phyloP scores from a whole-genome alignment of 1,139 yeast genomes.

The Groenewaldozyma auringiensis region DNA sequence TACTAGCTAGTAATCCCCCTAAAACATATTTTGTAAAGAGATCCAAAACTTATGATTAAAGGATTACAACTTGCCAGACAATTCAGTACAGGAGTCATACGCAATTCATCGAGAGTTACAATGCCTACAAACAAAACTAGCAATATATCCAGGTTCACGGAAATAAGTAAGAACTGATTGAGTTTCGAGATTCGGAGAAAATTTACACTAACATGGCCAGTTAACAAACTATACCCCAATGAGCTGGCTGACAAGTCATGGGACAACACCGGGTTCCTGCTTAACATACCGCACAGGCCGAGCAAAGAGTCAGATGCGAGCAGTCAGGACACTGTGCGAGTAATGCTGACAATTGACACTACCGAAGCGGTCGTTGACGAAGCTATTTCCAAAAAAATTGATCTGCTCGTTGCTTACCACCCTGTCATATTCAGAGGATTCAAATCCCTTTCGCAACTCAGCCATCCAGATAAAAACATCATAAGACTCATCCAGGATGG shows the following conservation, averaged over 20 bases:
- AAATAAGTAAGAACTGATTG: too few relatives aligned
- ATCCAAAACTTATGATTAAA: too few relatives aligned
- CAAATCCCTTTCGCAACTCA: constrained; percentile 57
- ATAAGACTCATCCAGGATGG: constrained; percentile 64
- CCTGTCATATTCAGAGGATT: constrained; percentile 91
- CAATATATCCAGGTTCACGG: too few relatives aligned
- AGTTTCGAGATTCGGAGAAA: too few relatives aligned
- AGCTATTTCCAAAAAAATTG: constrained; percentile 48
- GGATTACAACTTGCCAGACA: too few relatives aligned
- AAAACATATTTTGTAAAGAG: too few relatives aligned
- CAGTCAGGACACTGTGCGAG: constrained; percentile 20
- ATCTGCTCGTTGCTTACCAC: constrained; percentile 64
- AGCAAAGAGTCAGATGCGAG: constrained; percentile 5
- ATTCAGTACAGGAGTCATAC: too few relatives aligned
- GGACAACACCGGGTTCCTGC: constrained; percentile 89
- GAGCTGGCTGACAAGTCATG: constrained; percentile 76
- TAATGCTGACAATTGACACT: constrained; percentile 75
- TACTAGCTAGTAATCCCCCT: too few relatives aligned
- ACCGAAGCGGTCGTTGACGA: constrained; percentile 81
- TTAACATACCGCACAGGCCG: constrained; percentile 42
- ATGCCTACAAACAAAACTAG: too few relatives aligned
- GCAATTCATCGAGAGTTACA: too few relatives aligned
- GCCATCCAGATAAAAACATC: constrained; percentile 77
- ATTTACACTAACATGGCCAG: too few relatives aligned
- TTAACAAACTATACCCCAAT: constrained; percentile 66